Evolutionary conservation across 2,329 filamentous ascomycete species (phyloP).

Genomic region (Aspergillus brasiliensis): DNA sequence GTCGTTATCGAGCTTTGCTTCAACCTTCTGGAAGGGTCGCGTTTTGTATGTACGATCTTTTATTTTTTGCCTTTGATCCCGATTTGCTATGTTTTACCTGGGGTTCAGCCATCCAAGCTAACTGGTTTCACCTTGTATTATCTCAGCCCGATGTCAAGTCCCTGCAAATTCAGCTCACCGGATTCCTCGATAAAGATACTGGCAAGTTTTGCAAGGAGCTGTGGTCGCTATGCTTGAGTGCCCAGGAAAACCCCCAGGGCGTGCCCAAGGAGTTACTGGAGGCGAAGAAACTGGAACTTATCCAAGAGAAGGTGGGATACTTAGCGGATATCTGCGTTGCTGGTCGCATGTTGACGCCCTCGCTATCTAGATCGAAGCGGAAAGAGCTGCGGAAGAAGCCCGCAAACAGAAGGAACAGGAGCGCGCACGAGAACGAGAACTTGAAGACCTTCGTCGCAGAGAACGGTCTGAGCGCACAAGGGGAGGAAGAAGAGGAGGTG

Average conservation of each 20-base stretch:
- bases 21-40: constrained; percentile 69
- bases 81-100: not conserved
- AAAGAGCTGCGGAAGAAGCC: constrained; percentile 75
- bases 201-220: constrained; percentile 87
- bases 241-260: constrained; percentile 82
- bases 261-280: constrained; percentile 93
- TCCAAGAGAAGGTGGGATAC: constrained; percentile 79
- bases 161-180: constrained; percentile 90
- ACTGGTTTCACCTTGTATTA: constrained; percentile 9
- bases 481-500: constrained; percentile 40
- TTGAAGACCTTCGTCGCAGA: constrained; percentile 66
- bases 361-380: constrained; percentile 69
- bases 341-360: constrained; percentile 14
- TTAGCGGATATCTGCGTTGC: not conserved
- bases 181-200: constrained; percentile 92
- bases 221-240: constrained; percentile 89
- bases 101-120: constrained; percentile 1
- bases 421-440: constrained; percentile 69
- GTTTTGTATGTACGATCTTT: constrained; percentile 63
- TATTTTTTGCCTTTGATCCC: not conserved
- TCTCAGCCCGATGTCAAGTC: constrained; percentile 89
- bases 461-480: constrained; percentile 46
- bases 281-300: constrained; percentile 92
- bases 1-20: constrained; percentile 86
- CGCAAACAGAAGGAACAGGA: constrained; percentile 71